Conservation (phyloP, 2,329 filamentous ascomycete species). For the Fusarium nisikadoi region DNA sequence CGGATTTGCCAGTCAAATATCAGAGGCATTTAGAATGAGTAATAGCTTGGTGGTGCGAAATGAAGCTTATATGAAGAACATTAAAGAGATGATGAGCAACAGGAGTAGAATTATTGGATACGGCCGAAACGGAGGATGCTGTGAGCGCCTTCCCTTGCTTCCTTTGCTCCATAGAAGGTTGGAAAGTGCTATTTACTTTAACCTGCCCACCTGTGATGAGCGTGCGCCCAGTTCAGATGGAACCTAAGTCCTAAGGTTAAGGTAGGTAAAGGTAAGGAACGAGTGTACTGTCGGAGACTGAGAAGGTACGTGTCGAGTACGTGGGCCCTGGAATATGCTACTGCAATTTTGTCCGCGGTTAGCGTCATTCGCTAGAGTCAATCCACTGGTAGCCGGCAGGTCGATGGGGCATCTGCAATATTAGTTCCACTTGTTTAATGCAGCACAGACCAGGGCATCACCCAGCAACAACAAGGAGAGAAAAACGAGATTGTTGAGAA, state of each 20-base stretch:
- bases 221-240: neutral
- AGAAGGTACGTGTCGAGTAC: slow-evolving; percentile 37
- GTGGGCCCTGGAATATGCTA: slow-evolving; percentile 32
- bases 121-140: neutral
- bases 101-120: neutral
- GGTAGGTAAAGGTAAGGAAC: neutral
- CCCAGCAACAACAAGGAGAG: slow-evolving; percentile 42
- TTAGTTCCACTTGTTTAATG: slow-evolving; percentile 48
- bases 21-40: neutral
- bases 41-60: neutral
- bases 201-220: neutral
- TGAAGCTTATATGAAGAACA: neutral
- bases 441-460: slow-evolving; percentile 45
- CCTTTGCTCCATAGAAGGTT: neutral
- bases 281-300: slow-evolving; percentile 12
- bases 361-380: slow-evolving; percentile 36
- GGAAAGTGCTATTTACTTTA: neutral
- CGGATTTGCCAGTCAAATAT: neutral
- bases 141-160: neutral
- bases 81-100: neutral
- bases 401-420: slow-evolving; percentile 44
- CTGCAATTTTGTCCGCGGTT: slow-evolving; percentile 39
- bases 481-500: slow-evolving; percentile 15
- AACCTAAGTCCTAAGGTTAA: neutral
- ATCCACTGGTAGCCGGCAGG: slow-evolving; percentile 37